Percentiles rank a stretch among this genome's conserved stretches.
phyloP scores from a whole-genome alignment of 1,139 yeast species.

The Suhomyces kunorum region DNA sequence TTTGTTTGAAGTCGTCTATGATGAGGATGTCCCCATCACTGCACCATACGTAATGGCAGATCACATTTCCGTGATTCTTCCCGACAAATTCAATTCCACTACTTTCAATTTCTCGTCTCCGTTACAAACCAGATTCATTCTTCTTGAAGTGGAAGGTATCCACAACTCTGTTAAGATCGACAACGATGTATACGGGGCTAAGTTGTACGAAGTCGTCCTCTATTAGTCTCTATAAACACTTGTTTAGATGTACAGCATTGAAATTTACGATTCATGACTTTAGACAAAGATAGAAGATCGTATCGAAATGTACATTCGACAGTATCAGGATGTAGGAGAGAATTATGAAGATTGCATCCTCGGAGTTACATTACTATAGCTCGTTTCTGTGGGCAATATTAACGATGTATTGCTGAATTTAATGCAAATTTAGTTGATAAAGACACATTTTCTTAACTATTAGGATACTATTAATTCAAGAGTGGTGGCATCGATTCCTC shows the following conservation, averaged over 20 bases:
- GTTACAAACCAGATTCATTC: slow-evolving; percentile 39
- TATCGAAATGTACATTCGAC: too few species aligned
- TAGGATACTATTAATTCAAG: too few species aligned
- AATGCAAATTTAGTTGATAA: not conserved
- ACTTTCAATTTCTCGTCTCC: slow-evolving; percentile 33
- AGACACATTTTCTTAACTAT: slow-evolving; percentile 3
- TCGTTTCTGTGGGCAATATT: too few species aligned
- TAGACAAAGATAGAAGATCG: too few species aligned
- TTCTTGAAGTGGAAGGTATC: slow-evolving; percentile 54
- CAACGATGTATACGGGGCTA: slow-evolving; percentile 50
- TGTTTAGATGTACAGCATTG: not conserved
- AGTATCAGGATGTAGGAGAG: too few species aligned
- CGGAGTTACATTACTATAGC: too few species aligned
- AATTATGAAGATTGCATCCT: too few species aligned
- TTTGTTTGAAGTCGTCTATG: slow-evolving; percentile 36
- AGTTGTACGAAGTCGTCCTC: slow-evolving; percentile 54
- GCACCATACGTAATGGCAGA: slow-evolving; percentile 46
- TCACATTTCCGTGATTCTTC: slow-evolving; percentile 36
- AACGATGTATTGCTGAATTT: not conserved
- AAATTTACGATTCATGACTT: not conserved
- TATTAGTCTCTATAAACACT: slow-evolving; percentile 14
- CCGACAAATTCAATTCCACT: slow-evolving; percentile 51
- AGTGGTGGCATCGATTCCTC: too few species aligned
- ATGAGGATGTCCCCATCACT: slow-evolving; percentile 38
- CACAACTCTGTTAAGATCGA: slow-evolving; percentile 40